Base-by-base conservation (phyloP, 179 eudicot genomes). In the Spergularia azorica region DNA sequence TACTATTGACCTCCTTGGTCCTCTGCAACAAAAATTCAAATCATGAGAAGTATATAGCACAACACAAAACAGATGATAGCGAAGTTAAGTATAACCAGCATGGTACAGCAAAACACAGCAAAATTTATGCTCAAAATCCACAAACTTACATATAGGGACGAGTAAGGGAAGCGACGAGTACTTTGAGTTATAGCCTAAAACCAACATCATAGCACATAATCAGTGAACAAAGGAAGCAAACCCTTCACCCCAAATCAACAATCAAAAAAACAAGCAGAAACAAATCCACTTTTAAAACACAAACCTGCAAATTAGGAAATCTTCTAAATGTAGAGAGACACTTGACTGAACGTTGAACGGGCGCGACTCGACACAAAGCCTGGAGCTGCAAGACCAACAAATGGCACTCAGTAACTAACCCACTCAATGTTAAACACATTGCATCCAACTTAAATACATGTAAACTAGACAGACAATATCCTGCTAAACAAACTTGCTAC, bases 271-370 rank as follows among this genome's bases (percentile, higher is more conserved):
- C 60, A 67, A 38, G 21, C 15, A 64, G 15, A 70, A 36, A 10
- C 21, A 61, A 50, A 13, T 36, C 67, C 15, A 63, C 72, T 13
- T 11, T 32, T 16, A 48, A 57, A 1, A 43, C 39, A 74, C 87
- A 80, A 77, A 93, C 98, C 98, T 91, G 81, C 46, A 83, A 85
- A 81, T 72, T 79, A 73, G 67, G 70, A 60, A 77, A 83, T 50
- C 79, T 77, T 38, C 87, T 86, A 75, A 77, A 79, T 70, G 81
- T 80, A 20, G 83, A 73, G 68, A 82, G 60, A 76, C 70, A 79
- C 83, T 81, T 87, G 71, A 77, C 81, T 41, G 87, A 77, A 72
- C 71, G 75, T 57, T 80, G 80, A 52, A 81, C 56, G 41, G 80
- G 72, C 71, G 76, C 63, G 17, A 79, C 80, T 70, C 80, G 82